These are phyloP conservation scores for Xylariaceae sp. DNA, from an alignment of 2,329 filamentous ascomycete genomes.

Conservation along the genomic window DNA sequence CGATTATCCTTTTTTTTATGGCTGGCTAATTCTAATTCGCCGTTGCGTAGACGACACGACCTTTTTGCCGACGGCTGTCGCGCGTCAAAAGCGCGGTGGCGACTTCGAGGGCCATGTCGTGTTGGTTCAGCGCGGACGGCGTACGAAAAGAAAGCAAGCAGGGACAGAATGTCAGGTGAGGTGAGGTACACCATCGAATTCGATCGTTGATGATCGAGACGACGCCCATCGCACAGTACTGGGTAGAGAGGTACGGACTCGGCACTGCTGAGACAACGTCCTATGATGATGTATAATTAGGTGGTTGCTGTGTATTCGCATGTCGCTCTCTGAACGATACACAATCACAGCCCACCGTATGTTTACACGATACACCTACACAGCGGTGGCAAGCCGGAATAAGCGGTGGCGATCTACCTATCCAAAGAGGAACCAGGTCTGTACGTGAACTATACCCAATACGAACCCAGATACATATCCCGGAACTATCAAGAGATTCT, in stretches of 20 bases:
- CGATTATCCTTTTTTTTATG: neutral
- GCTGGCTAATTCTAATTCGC: too few relatives aligned
- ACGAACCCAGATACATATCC: neutral
- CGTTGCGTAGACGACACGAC: too few relatives aligned
- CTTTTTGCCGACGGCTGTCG: too few relatives aligned
- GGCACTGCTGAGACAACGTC: neutral
- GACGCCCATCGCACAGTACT: neutral
- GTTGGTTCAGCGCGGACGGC: too few relatives aligned
- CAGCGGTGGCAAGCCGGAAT: neutral
- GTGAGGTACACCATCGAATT: neutral
- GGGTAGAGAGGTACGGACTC: neutral
- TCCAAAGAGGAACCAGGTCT: neutral
- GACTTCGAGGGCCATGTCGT: too few relatives aligned
- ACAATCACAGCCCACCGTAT: slow-evolving; percentile 1
- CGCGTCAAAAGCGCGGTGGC: too few relatives aligned
- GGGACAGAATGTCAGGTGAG: too few relatives aligned
- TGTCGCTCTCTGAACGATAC: slow-evolving; percentile 1
- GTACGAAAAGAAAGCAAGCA: too few relatives aligned
- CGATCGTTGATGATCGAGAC: slow-evolving; percentile 1
- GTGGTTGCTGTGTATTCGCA: neutral
- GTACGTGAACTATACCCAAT: neutral
- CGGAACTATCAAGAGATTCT: neutral
- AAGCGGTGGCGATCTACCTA: neutral
- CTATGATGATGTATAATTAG: neutral
- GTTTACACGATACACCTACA: neutral